Percentiles rank a stretch among this genome's conserved stretches.
Conservation (phyloP, 1,139 yeast species). For the Insectozyma bohioensis region DNA sequence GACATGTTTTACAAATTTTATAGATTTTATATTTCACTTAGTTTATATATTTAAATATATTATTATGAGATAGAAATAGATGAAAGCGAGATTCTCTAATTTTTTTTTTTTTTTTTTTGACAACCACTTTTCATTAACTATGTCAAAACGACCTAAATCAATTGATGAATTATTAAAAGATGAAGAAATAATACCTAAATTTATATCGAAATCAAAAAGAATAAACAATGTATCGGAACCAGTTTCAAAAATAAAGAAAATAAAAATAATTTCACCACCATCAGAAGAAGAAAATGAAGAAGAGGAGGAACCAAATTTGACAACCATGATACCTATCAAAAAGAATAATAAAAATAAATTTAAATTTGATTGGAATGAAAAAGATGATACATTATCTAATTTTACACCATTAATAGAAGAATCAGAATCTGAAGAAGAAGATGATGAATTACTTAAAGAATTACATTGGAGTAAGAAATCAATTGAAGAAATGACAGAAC, state of each 20-base stretch:
- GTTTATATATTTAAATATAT: too few species aligned
- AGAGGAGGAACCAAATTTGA: conserved; percentile 4
- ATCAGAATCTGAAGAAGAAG: conserved; percentile 14
- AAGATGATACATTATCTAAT: conserved; percentile 60
- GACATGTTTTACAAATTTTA: too few species aligned
- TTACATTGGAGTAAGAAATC: conserved; percentile 73
- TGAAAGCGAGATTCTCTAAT: too few species aligned
- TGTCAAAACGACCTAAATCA: conserved; percentile 36
- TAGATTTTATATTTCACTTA: too few species aligned
- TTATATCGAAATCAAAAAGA: conserved; percentile 50
- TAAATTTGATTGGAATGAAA: conserved; percentile 67
- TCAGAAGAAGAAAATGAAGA: not conserved
- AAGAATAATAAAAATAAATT: conserved; percentile 26
- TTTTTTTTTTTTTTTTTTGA: too few species aligned
- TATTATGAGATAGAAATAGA: too few species aligned
- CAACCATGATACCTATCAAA: not conserved
- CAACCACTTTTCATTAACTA: conserved; percentile 6
- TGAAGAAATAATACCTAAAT: conserved; percentile 34
- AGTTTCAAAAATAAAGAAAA: conserved; percentile 9
- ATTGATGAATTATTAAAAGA: conserved; percentile 43
- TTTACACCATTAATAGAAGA: conserved; percentile 40
- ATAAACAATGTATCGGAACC: conserved; percentile 18
- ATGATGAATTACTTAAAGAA: conserved; percentile 24
- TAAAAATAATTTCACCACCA: conserved; percentile 2
- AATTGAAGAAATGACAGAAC: conserved; percentile 60